Evolutionary conservation across 1,284 basidiomycete species (phyloP).

Genomic region (Termitomyces sp.): DNA sequence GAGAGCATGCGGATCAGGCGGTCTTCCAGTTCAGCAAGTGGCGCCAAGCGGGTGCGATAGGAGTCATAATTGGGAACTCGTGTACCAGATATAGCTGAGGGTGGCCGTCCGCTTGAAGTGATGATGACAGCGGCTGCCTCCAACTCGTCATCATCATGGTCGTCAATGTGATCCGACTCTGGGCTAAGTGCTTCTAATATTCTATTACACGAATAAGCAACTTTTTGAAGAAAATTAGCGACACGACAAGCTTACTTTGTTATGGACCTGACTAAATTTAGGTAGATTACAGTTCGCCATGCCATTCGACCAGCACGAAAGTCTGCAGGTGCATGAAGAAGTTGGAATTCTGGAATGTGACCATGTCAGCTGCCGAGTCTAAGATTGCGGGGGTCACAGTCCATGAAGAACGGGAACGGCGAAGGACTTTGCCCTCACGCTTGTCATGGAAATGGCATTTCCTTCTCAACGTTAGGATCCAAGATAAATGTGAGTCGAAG

Average conservation of each 20-base stretch:
- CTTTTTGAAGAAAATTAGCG: not conserved
- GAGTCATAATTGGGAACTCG: conserved; percentile 54
- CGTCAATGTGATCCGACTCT: conserved; percentile 52
- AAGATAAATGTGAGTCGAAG: conserved; percentile 16
- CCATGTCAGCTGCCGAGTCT: conserved; percentile 10
- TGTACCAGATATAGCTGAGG: conserved; percentile 41
- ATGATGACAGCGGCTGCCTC: conserved; percentile 50
- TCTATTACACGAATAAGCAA: conserved; percentile 30
- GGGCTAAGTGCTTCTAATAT: conserved; percentile 74
- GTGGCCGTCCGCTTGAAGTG: conserved; percentile 40
- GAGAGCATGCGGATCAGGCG: conserved; percentile 61
- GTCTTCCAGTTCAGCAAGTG: conserved; percentile 63
- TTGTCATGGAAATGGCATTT: not conserved
- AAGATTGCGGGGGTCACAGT: not conserved
- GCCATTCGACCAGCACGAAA: conserved; percentile 75
- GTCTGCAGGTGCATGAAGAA: conserved; percentile 65
- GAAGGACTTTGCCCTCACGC: not conserved
- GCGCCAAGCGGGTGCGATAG: conserved; percentile 56
- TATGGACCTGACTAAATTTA: conserved; percentile 77
- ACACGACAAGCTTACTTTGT: conserved; percentile 44
- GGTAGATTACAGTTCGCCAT: conserved; percentile 80
- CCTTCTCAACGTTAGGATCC: not conserved
- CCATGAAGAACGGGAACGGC: not conserved
- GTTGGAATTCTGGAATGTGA: conserved; percentile 64
- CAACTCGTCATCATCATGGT: conserved; percentile 45